A percentile compares a stretch with the other conserved stretches of the same genome.
Evolutionary conservation across 441 rosid genomes (phyloP).

Genomic region (Syzygium malaccense): DNA sequence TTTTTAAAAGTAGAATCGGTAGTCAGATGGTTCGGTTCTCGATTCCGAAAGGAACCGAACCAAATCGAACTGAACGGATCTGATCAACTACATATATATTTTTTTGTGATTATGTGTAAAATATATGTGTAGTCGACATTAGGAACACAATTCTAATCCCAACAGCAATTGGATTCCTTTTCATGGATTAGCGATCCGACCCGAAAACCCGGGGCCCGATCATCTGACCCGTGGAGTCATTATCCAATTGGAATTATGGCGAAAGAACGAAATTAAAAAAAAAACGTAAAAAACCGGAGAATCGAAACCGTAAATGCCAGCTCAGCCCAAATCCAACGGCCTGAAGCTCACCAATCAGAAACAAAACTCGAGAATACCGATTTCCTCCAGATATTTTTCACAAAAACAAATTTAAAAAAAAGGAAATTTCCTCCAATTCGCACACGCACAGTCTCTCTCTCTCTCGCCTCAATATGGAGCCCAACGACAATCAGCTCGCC

Average conservation of each 20-base stretch:
- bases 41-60: too few species aligned
- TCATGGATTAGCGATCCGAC: not conserved
- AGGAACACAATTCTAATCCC: too few species aligned
- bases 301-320: not conserved
- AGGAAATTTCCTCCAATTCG: not conserved
- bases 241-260: not conserved
- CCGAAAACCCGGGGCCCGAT: not conserved
- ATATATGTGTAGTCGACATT: too few species aligned
- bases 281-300: not conserved
- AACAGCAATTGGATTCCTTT: not conserved
- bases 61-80: too few species aligned
- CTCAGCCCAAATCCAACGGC: not conserved
- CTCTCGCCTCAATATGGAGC: not conserved
- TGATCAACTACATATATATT: too few species aligned
- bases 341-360: not conserved
- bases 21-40: accelerated
- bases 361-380: not conserved
- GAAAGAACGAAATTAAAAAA: not conserved
- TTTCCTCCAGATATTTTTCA: not conserved
- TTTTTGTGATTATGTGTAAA: too few species aligned
- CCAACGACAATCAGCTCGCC: constrained; percentile 2
- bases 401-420: not conserved
- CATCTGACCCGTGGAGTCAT: not conserved
- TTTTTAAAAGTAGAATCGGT: too few species aligned
- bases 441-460: not conserved